Percentiles rank a stretch among this genome's conserved stretches.
These are phyloP conservation scores for Hyaloscypha bicolor DNA, from an alignment of 495 filamentous ascomycete genomes.

Conservation along the genomic window DNA sequence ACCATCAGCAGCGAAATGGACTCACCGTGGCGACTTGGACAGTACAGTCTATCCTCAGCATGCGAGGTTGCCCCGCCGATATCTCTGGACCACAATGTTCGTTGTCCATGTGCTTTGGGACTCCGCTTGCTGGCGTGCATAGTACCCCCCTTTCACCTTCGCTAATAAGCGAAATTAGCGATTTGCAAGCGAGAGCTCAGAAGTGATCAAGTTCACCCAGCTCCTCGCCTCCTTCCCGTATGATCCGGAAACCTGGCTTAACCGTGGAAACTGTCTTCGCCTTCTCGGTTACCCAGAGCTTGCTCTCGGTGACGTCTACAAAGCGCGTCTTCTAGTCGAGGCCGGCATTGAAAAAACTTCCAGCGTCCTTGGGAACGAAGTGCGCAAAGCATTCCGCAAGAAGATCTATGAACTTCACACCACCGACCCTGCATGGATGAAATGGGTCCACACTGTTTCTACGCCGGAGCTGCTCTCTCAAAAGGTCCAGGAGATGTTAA, in stretches of 20 bases:
- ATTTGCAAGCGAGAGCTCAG: slow-evolving; percentile 17
- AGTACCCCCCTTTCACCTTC: slow-evolving; percentile 10
- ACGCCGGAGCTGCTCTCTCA: slow-evolving; percentile 16
- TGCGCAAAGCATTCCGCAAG: slow-evolving; percentile 16
- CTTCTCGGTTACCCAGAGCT: slow-evolving; percentile 18
- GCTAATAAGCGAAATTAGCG: slow-evolving; percentile 13
- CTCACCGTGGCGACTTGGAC: slow-evolving; percentile 13
- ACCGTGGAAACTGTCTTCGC: slow-evolving; percentile 19
- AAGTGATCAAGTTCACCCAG: slow-evolving; percentile 17
- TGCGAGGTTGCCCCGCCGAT: slow-evolving; percentile 12
- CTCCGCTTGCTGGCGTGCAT: not conserved
- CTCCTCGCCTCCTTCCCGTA: slow-evolving; percentile 14
- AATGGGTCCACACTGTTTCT: slow-evolving; percentile 14
- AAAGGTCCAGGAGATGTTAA: slow-evolving; percentile 23
- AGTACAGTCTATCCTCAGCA: slow-evolving; percentile 22
- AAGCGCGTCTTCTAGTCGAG: slow-evolving; percentile 23
- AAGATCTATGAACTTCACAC: slow-evolving; percentile 23
- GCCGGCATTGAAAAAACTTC: slow-evolving; percentile 1
- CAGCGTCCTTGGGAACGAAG: slow-evolving; percentile 15
- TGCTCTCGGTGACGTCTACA: slow-evolving; percentile 20
- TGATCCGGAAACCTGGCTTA: slow-evolving; percentile 26
- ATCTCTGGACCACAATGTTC: slow-evolving; percentile 16
- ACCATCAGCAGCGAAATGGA: slow-evolving; percentile 11
- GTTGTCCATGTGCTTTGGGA: not conserved
- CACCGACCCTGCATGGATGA: slow-evolving; percentile 21